These are phyloP conservation scores for Clonostachys rhizophaga DNA, from an alignment of 2,329 filamentous ascomycete genomes.

Conservation along the genomic window DNA sequence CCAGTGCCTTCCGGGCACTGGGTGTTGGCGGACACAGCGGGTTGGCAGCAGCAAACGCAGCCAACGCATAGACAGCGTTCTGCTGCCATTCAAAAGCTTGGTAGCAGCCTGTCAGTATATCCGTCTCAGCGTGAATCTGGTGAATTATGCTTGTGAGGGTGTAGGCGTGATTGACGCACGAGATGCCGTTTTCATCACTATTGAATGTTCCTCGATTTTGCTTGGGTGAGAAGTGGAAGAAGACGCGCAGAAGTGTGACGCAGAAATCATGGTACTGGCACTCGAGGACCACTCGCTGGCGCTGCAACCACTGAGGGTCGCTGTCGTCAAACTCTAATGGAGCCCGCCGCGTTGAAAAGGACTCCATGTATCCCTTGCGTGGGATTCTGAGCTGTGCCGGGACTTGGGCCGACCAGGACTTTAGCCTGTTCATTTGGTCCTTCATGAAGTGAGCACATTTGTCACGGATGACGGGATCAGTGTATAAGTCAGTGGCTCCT, in stretches of 20 bases:
- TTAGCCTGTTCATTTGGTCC: background rate
- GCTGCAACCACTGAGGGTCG: conserved; percentile 1
- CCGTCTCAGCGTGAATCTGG: background rate
- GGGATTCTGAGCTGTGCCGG: background rate
- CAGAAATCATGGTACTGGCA: conserved; percentile 4
- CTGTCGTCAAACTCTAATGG: background rate
- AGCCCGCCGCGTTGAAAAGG: background rate
- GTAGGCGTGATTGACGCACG: conserved; percentile 2
- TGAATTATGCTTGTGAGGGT: background rate
- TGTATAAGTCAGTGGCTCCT: background rate
- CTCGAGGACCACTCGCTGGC: conserved; percentile 3
- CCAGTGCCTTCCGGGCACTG: background rate
- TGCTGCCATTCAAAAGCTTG: conserved; percentile 3
- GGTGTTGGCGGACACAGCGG: background rate
- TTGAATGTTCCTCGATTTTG: background rate
- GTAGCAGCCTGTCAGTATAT: conserved; percentile 3
- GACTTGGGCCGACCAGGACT: conserved; percentile 1
- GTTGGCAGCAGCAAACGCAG: conserved; percentile 2
- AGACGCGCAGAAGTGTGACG: background rate
- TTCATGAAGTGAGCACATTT: background rate
- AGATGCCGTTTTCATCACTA: background rate
- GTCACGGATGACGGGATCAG: background rate
- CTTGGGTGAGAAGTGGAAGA: conserved; percentile 1
- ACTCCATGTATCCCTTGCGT: background rate
- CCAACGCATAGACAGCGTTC: conserved; percentile 2